Conservation (phyloP, 106 monocot species). For the Chionographis japonica region DNA sequence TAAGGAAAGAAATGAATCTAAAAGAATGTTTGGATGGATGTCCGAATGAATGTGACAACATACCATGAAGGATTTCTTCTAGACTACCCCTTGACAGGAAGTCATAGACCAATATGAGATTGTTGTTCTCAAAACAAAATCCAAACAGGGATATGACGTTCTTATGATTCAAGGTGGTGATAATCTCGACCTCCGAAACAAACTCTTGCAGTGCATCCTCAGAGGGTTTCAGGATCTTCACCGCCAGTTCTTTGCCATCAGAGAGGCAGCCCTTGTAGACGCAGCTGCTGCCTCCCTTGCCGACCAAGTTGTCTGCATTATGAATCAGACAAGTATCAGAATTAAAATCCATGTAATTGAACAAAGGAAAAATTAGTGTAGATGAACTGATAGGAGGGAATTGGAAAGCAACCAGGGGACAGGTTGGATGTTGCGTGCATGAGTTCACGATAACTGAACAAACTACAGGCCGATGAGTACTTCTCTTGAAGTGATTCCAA, state of each 20-base stretch:
- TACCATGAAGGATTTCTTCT: conserved; percentile 66
- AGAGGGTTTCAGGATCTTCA: conserved; percentile 54
- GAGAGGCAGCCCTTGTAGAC: conserved; percentile 56
- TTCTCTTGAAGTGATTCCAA: conserved; percentile 41
- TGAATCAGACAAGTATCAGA: not conserved
- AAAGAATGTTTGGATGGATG: not conserved
- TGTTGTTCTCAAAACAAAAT: conserved; percentile 56
- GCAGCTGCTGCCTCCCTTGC: conserved; percentile 66
- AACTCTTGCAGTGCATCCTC: conserved; percentile 59
- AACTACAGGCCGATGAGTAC: conserved; percentile 53
- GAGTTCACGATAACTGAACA: conserved; percentile 64
- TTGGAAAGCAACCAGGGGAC: conserved; percentile 35
- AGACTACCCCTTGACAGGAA: conserved; percentile 59
- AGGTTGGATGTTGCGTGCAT: conserved; percentile 56
- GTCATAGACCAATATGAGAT: conserved; percentile 66
- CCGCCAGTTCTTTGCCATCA: conserved; percentile 54
- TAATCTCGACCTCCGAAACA: conserved; percentile 62
- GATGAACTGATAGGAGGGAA: not conserved
- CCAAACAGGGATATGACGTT: conserved; percentile 69
- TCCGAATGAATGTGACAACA: not conserved
- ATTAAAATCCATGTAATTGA: not conserved
- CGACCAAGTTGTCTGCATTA: conserved; percentile 52
- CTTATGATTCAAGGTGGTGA: conserved; percentile 52
- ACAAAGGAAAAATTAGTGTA: not conserved
- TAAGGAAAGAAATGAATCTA: not conserved